phyloP scores from a whole-genome alignment of 2,329 filamentous ascomycete genomes.

The Cyphellophora europaea region DNA sequence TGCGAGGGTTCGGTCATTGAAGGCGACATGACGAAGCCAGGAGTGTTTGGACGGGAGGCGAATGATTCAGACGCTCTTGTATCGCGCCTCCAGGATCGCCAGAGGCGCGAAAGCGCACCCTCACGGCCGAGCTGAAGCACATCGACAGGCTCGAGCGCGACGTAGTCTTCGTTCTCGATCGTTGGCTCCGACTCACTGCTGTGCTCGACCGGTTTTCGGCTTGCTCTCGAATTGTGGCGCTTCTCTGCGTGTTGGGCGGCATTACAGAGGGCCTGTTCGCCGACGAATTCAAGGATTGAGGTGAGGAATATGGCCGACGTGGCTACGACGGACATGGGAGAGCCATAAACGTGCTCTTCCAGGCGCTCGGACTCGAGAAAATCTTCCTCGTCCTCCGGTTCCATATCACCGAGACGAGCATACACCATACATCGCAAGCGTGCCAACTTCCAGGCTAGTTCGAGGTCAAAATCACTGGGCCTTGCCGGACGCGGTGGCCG shows the following conservation, averaged over 20 bases:
- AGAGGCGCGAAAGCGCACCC: conserved; percentile 75
- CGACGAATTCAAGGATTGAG: conserved; percentile 87
- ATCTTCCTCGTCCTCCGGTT: conserved; percentile 92
- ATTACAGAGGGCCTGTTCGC: conserved; percentile 80
- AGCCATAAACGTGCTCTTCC: conserved; percentile 25
- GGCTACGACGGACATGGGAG: conserved; percentile 45
- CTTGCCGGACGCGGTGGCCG: conserved; percentile 31
- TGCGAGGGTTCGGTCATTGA: conserved; percentile 2
- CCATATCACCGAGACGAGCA: conserved; percentile 89
- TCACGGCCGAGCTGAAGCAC: conserved; percentile 91
- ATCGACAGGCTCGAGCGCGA: conserved; percentile 82
- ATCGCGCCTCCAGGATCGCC: conserved; percentile 92
- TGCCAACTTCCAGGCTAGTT: conserved; percentile 87
- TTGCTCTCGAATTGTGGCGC: conserved; percentile 42
- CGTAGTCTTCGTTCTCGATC: conserved; percentile 51
- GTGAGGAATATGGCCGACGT: conserved; percentile 88
- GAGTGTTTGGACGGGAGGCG: conserved; percentile 34
- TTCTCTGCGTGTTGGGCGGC: conserved; percentile 76
- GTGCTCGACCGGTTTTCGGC: conserved; percentile 39
- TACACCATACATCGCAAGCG: conserved; percentile 96
- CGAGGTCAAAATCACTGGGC: conserved; percentile 65
- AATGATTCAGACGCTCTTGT: conserved; percentile 46
- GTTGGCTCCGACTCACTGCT: conserved; percentile 36
- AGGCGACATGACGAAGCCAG: conserved; percentile 19
- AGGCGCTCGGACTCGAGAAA: conserved; percentile 75